Conservation (phyloP, 495 filamentous ascomycete genomes). For the Poronia punctata region DNA sequence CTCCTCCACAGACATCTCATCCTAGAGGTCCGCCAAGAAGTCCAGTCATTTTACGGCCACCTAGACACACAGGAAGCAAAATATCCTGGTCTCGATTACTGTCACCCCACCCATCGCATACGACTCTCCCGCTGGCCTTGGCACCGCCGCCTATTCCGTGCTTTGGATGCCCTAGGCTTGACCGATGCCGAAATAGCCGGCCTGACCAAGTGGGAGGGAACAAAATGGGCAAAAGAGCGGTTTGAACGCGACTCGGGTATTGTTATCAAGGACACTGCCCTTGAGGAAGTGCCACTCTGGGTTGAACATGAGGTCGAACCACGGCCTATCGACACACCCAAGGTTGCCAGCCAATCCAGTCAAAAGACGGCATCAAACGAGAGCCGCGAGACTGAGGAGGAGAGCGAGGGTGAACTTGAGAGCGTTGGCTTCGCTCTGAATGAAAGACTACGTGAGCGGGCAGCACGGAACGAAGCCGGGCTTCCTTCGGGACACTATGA, state of each 20-base stretch:
- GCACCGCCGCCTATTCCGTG: constrained; percentile 74
- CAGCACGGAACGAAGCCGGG: constrained; percentile 53
- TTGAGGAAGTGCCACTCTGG: constrained; percentile 54
- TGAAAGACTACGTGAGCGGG: constrained; percentile 62
- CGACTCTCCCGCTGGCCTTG: constrained; percentile 73
- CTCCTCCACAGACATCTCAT: constrained; percentile 59
- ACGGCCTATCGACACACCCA: constrained; percentile 29
- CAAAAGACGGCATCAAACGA: constrained; percentile 39
- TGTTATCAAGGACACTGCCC: constrained; percentile 70
- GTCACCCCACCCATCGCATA: constrained; percentile 70
- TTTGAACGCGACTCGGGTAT: constrained; percentile 74
- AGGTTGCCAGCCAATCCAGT: constrained; percentile 15
- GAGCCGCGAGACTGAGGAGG: constrained; percentile 55
- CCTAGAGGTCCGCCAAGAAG: constrained; percentile 84
- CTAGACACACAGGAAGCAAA: constrained; percentile 80
- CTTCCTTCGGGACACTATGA: constrained; percentile 59
- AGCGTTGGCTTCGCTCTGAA: constrained; percentile 70
- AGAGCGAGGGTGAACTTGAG: constrained; percentile 59
- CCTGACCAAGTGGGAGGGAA: constrained; percentile 91
- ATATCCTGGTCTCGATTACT: constrained; percentile 88
- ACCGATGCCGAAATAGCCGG: constrained; percentile 68
- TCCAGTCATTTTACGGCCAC: constrained; percentile 76
- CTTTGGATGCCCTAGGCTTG: constrained; percentile 72
- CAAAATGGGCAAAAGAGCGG: constrained; percentile 76
- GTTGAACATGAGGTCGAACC: constrained; percentile 41